A percentile compares a stretch with the other conserved stretches of the same genome.
These are phyloP conservation scores for Amyloporia xantha DNA, from an alignment of 768 basidiomycete genomes.

Conservation along the genomic window DNA sequence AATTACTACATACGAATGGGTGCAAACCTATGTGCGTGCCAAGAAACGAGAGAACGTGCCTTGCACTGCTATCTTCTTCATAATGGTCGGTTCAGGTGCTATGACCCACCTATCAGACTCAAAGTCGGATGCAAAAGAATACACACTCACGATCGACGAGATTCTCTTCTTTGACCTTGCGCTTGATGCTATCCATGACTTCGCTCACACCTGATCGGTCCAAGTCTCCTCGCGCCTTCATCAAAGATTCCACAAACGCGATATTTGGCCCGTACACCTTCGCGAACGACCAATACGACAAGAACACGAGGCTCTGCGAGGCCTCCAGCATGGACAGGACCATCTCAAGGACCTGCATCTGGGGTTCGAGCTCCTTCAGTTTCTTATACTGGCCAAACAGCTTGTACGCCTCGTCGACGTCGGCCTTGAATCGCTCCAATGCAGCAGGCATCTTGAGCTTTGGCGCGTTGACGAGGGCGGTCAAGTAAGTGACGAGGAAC, in stretches of 20 bases:
- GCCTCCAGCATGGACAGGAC: conserved; percentile 78
- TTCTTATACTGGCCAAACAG: conserved; percentile 81
- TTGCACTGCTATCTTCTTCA: conserved; percentile 84
- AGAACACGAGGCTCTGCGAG: conserved; percentile 81
- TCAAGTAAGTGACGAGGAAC: conserved; percentile 87
- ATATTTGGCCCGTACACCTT: conserved; percentile 91
- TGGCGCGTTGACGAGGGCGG: conserved; percentile 74
- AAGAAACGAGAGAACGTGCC: conserved; percentile 72
- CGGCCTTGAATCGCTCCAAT: conserved; percentile 75
- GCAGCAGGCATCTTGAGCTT: conserved; percentile 84
- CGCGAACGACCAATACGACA: conserved; percentile 93
- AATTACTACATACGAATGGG: background rate
- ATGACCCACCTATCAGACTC: conserved; percentile 9
- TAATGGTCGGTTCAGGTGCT: conserved; percentile 83
- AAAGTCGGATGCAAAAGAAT: background rate
- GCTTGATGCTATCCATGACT: conserved; percentile 88
- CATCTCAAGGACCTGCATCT: conserved; percentile 84
- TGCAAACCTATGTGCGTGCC: background rate
- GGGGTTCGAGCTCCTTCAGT: conserved; percentile 69
- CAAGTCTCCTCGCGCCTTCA: conserved; percentile 85
- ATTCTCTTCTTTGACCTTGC: conserved; percentile 88
- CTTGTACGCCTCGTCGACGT: conserved; percentile 68
- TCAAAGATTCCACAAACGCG: conserved; percentile 82
- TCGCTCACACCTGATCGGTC: conserved; percentile 85
- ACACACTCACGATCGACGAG: conserved; percentile 72